Evolutionary conservation across 2,329 filamentous ascomycete species (phyloP), one percentile per base, ranked within the genome.

Genomic region (Geosmithia putterillii): DNA sequence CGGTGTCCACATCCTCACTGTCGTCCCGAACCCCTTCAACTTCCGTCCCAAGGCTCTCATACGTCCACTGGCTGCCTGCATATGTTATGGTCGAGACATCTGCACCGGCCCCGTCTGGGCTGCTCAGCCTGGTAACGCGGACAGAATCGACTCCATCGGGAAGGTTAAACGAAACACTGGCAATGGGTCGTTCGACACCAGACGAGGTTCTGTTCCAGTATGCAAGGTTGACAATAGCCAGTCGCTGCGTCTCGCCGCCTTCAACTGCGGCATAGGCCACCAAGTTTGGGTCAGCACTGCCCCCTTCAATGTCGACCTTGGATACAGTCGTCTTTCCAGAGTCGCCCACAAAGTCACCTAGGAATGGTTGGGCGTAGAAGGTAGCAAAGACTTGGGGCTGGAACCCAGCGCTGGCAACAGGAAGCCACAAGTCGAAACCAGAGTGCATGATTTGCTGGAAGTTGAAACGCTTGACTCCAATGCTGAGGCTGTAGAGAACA

Each of bases 391-490:
- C 59, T 34, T 61, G 60, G 4, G 60, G 51, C 18, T 47, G 44
- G 12, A 50, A 22, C 7, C 52, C 54, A 1, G 52, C 54, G 28
- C 57, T 45, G 3, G 38, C 52, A 21, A 54, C 52, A 4, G 58
- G 56, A 3, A 59, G 48, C 57, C 57, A 60, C 8, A 60, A 19
- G 45, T 54, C 42, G 42, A 50, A 57, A 0, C 52, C 55, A 3
- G 55, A 51, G 47, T 58, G 58, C 60, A 62, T 60, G 44, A 61
- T 59, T 46, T 63, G 59, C 51, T 63, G 59, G 44, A 59, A 60
- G 47, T 63, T 57, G 51, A 63, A 58, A 15, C 60, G 54, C 8
- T 48, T 45, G 21, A 63, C 46, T 38, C 61, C 61, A n/a, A 62
- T 53, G 32, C 45, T 48, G 48, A 63, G 57, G 40, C 48, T 44